These are phyloP conservation scores for Allomyces macrogynus DNA, from an alignment of 192 early-diverging fungal genomes.

Conservation along the genomic window DNA sequence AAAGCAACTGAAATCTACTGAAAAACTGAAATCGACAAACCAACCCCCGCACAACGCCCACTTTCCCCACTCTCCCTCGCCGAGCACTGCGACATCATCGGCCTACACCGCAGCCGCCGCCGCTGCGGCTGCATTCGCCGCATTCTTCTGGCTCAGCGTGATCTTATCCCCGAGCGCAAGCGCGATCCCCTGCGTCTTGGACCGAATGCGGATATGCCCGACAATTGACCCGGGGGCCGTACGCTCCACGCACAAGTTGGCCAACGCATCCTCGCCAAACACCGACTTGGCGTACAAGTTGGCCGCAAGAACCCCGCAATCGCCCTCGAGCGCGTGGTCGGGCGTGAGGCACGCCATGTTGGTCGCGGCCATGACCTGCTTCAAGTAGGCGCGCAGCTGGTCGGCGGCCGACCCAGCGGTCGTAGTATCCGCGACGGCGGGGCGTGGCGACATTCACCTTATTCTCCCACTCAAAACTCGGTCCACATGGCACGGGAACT, in stretches of 20 bases:
- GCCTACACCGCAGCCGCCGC: too few relatives aligned
- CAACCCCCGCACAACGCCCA: too few relatives aligned
- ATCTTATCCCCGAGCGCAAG: conserved; percentile 61
- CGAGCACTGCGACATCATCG: too few relatives aligned
- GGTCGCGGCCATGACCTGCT: conserved; percentile 85
- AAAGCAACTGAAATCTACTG: too few relatives aligned
- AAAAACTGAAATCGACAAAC: too few relatives aligned
- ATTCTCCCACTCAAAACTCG: conserved; percentile 99
- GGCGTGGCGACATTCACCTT: conserved; percentile 75
- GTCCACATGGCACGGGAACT: conserved; percentile 98
- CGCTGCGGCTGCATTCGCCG: neutral
- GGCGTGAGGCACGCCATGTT: conserved; percentile 98
- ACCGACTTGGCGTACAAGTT: conserved; percentile 92
- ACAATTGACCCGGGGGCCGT: conserved; percentile 40
- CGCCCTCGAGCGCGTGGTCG: conserved; percentile 69
- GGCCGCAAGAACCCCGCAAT: conserved; percentile 93
- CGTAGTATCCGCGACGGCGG: conserved; percentile 30
- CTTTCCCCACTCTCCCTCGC: too few relatives aligned
- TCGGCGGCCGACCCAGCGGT: conserved; percentile 28
- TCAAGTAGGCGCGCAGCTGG: conserved; percentile 52
- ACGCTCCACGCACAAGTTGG: conserved; percentile 86
- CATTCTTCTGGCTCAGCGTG: conserved; percentile 3
- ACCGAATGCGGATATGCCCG: conserved; percentile 91
- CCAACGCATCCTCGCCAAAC: conserved; percentile 97
- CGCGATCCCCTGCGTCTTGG: conserved; percentile 97